Conservation (phyloP, 108 stramenopile species). For the Nitzschia inconspicua region DNA sequence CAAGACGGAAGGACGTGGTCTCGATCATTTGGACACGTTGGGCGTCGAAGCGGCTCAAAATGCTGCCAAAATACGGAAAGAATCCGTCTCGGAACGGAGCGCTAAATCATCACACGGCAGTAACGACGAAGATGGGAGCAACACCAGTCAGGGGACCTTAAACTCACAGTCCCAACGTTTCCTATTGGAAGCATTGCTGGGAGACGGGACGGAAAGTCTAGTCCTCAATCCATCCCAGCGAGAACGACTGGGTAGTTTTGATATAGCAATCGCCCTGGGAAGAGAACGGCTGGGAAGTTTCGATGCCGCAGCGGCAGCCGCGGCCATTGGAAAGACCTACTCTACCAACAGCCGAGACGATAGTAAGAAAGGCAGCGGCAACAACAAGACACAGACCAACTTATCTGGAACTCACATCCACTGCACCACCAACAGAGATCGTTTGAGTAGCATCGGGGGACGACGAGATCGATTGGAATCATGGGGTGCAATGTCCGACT, state of each 20-base stretch:
- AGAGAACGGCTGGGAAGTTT: slow-evolving; percentile 5
- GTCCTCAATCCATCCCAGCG: slow-evolving; percentile 22
- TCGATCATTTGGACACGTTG: slow-evolving; percentile 51
- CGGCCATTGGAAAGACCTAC: neutral
- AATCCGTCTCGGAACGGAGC: neutral
- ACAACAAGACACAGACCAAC: neutral
- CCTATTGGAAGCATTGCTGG: slow-evolving; percentile 52
- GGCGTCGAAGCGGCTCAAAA: slow-evolving; percentile 26
- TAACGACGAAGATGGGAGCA: slow-evolving; percentile 13
- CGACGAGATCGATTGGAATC: slow-evolving; percentile 70
- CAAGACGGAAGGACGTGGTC: slow-evolving; percentile 9
- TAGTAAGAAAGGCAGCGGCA: neutral
- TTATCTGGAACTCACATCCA: no score
- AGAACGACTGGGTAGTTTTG: slow-evolving; percentile 23
- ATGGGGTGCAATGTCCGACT: slow-evolving; percentile 88
- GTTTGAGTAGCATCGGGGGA: slow-evolving; percentile 17
- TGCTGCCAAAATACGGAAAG: slow-evolving; percentile 19
- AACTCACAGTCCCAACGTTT: slow-evolving; percentile 34
- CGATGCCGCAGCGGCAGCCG: slow-evolving; percentile 6
- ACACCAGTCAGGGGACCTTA: slow-evolving; percentile 17
- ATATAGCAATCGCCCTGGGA: no score
- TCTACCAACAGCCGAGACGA: neutral
- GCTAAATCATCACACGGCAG: slow-evolving; percentile 4
- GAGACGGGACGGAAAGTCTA: slow-evolving; percentile 27
- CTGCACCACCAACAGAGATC: neutral